Percentiles rank a stretch among this genome's conserved stretches.
phyloP scores from a whole-genome alignment of 768 basidiomycete species.

The Lentinula lateritia region DNA sequence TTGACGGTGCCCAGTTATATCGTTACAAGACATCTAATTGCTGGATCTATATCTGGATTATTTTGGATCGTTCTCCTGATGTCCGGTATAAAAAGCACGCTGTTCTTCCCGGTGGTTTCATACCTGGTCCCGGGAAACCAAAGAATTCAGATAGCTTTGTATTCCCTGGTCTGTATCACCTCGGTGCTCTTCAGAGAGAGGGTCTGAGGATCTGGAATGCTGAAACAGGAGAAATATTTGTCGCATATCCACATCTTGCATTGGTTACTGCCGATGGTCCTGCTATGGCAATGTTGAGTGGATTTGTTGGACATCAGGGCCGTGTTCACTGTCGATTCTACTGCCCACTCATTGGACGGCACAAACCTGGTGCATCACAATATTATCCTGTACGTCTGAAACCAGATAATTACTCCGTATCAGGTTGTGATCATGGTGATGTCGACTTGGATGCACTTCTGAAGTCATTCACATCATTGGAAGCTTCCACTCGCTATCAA shows the following conservation, averaged over 20 bases:
- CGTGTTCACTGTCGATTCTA: conserved; percentile 14
- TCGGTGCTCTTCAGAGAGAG: conserved; percentile 20
- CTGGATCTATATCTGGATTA: no score
- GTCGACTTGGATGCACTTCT: no score
- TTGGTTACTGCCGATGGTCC: conserved; percentile 20
- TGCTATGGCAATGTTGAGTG: conserved; percentile 17
- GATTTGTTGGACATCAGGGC: conserved; percentile 21
- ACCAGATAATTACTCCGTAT: conserved; percentile 14
- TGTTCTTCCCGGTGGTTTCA: no score
- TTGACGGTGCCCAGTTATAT: conserved; percentile 38
- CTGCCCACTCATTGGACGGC: conserved; percentile 14
- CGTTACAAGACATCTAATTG: conserved; percentile 23
- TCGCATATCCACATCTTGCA: conserved; percentile 10
- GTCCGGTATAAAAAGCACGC: no score
- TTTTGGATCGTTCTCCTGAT: conserved; percentile 24
- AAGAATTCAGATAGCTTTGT: no score
- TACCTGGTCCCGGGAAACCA: no score
- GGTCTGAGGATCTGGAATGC: conserved; percentile 21
- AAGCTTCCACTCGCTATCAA: no score
- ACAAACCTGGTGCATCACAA: conserved; percentile 9
- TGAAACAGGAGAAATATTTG: background rate
- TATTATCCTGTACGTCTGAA: conserved; percentile 19
- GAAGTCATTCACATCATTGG: no score
- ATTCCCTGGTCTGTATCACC: conserved; percentile 26
- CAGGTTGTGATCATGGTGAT: conserved; percentile 18